phyloP scores from a whole-genome alignment of 805 yeast species.

The Myxozyma vanderwaltii region DNA sequence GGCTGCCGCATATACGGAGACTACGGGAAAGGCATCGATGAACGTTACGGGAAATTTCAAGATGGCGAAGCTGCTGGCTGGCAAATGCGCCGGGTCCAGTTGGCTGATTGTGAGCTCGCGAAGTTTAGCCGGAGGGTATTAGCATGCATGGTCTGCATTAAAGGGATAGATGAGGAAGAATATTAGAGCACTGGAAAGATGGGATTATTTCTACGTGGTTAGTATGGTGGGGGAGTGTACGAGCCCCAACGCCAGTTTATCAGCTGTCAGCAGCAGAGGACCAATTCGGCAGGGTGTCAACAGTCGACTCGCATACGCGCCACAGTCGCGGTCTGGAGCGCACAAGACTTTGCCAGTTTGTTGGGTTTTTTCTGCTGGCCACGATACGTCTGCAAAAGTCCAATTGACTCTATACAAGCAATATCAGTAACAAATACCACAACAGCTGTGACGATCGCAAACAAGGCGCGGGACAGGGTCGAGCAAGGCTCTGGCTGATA shows the following conservation, averaged over 20 bases:
- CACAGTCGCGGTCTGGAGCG: conserved; percentile 2
- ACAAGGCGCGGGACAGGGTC: too few species aligned
- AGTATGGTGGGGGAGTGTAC: too few species aligned
- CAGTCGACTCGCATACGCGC: not conserved
- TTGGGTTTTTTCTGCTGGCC: not conserved
- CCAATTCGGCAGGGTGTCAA: not conserved
- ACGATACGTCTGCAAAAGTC: too few species aligned
- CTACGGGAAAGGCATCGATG: not conserved
- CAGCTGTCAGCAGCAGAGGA: too few species aligned
- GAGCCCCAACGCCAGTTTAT: too few species aligned
- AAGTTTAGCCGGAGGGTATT: conserved; percentile 17
- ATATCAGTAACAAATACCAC: too few species aligned
- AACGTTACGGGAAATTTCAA: conserved; percentile 17
- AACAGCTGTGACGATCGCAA: too few species aligned
- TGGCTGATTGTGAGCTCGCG: conserved; percentile 14
- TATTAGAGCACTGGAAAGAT: not conserved
- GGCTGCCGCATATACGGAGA: not conserved
- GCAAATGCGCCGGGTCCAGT: not conserved
- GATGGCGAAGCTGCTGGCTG: conserved; percentile 17
- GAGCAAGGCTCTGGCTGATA: too few species aligned
- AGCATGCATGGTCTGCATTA: not conserved
- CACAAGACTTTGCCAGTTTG: not conserved
- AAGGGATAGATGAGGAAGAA: too few species aligned
- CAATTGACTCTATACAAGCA: not conserved
- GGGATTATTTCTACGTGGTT: too few species aligned